These are phyloP conservation scores for Lentinula sp. DNA, from an alignment of 768 basidiomycete genomes.

Conservation along the genomic window DNA sequence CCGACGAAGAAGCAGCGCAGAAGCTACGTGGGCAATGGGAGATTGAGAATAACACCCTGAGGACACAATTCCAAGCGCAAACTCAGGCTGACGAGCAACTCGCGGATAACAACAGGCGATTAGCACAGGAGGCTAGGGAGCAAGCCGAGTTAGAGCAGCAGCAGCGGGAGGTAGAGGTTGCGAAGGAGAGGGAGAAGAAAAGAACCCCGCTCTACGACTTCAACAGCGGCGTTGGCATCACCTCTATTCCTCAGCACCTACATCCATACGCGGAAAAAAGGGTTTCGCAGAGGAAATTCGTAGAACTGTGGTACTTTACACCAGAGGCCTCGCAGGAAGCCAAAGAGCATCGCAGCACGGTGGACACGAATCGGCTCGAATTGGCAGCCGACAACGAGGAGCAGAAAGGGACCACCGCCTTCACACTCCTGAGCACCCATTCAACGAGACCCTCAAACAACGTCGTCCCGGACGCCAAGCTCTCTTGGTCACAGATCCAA, in stretches of 20 bases:
- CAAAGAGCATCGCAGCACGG: background rate
- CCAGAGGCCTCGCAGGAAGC: too few relatives aligned
- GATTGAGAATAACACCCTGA: background rate
- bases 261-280: too few relatives aligned
- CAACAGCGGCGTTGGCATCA: too few relatives aligned
- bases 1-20: constrained; percentile 9
- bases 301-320: too few relatives aligned
- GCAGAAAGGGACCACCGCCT: background rate
- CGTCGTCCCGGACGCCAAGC: background rate
- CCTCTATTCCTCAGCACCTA: too few relatives aligned
- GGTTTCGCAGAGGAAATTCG: too few relatives aligned
- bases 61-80: background rate
- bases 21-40: background rate
- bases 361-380: background rate
- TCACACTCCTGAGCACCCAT: background rate
- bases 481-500: constrained; percentile 1
- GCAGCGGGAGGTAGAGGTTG: constrained; percentile 12
- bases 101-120: constrained; percentile 17
- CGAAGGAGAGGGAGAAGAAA: constrained; percentile 13
- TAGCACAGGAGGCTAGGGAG: constrained; percentile 12
- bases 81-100: background rate
- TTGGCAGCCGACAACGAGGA: background rate
- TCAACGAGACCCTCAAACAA: background rate
- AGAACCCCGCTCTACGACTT: background rate
- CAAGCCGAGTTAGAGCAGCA: constrained; percentile 7